Evolutionary conservation across 2,329 filamentous ascomycete genomes (phyloP), one percentile per base, ranked within the genome.

Genomic region (Pseudogymnoascus sp.): DNA sequence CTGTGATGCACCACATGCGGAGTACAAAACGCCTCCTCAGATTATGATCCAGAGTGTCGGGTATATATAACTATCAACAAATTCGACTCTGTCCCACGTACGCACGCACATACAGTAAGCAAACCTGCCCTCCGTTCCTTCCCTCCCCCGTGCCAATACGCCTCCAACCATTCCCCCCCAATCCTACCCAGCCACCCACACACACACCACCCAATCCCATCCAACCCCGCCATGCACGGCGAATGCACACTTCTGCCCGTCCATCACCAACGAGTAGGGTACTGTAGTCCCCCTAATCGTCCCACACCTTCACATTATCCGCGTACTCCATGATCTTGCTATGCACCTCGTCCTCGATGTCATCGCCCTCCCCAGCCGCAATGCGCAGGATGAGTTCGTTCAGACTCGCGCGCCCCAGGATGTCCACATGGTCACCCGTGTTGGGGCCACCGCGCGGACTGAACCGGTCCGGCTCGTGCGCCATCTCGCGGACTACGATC

Each of bases 351-450:
- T 95, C 85, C 57, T 87, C 78, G 65, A 99, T 93, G 28, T 84
- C 80, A 62, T 92, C 82, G 4, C 94, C 94, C 67, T 84, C 86
- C 0, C 94, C 94, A 0, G 91, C 91, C 0, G 91, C 94, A 8
- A 99, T 88, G 59, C 86, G 82, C 62, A 99, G 75, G 57, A 99
- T 88, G 58, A 97, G 77, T 73, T 99, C 94, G 69, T 99, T 99
- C 25, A 99, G 79, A 33, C 85, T 91, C 66, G 91, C 86, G 30
- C 94, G 80, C 1, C 94, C 94, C 2, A 99, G 80, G 62, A 99
- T 99, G 71, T 99, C 94, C 58, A 99, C 94, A 71, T 99, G 94
- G 71, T 99, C 94, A 12, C 91, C 92, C 64, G 82, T 85, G 63
- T 84, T 84, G 22, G 84, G 83, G 0, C 84, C 85, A 15, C 85